phyloP scores from a whole-genome alignment of 768 basidiomycete species.

The Boletellus ananas region DNA sequence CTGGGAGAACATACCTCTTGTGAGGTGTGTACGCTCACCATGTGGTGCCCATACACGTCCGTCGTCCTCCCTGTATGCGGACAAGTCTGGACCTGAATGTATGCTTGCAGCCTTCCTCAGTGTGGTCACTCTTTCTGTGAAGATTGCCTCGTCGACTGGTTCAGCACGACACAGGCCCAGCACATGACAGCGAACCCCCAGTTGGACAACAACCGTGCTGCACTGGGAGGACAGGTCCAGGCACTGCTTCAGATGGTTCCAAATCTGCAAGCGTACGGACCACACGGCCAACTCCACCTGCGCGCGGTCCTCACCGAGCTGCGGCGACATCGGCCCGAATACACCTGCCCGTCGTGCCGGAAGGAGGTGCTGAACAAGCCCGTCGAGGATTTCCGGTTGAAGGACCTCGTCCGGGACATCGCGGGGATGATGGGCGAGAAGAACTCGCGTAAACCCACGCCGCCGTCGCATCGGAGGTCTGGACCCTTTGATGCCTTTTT shows the following conservation, averaged over 20 bases:
- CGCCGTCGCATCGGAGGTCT: neutral
- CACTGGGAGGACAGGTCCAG: constrained; percentile 15
- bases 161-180: constrained; percentile 44
- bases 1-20: constrained; percentile 57
- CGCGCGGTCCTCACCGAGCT: constrained; percentile 17
- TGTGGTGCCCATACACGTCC: constrained; percentile 68
- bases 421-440: constrained; percentile 46
- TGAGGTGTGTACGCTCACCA: constrained; percentile 58
- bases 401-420: constrained; percentile 51
- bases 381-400: constrained; percentile 58
- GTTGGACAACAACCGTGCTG: constrained; percentile 34
- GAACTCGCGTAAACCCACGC: constrained; percentile 30
- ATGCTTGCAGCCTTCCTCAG: constrained; percentile 44
- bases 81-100: neutral
- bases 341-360: constrained; percentile 69
- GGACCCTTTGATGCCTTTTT: constrained; percentile 51
- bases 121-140: constrained; percentile 74
- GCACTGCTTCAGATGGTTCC: constrained; percentile 19
- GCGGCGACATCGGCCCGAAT: constrained; percentile 42
- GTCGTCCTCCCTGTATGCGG: constrained; percentile 22
- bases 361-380: constrained; percentile 46
- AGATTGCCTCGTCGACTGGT: constrained; percentile 55
- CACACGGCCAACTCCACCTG: constrained; percentile 15
- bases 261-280: constrained; percentile 17
- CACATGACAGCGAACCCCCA: constrained; percentile 47